Evolutionary conservation across 352 stramenopile genomes (phyloP), one percentile per base, ranked within the genome.

Genomic region (Phytophthora lateralis): DNA sequence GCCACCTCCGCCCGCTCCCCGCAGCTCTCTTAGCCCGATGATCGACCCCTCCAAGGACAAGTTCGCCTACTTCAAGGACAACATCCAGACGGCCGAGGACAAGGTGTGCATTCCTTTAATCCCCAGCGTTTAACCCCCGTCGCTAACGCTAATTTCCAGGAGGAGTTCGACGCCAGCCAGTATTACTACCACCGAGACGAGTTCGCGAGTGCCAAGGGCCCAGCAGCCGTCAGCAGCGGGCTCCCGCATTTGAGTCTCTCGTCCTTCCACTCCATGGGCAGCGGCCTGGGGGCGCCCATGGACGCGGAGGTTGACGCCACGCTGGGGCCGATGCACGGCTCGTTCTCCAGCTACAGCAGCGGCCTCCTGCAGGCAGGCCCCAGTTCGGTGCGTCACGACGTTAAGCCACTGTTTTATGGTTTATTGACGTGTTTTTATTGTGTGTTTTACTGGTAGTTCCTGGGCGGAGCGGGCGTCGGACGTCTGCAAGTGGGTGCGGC

Each of bases 41-140:
- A 91, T 95, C 56, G 85, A 95, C 60, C 85, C 85, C 50, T 95
- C 82, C 21, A 95, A 95, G 61, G 85, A 95, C 75, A 93, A 93
- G 64, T 89, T 95, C 61, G 85, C 85, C 0, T 95, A 95, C 71
- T 95, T 95, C 65, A 95, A 95, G 72, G 83, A 95, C 67, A 95
- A 95, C 63, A 92, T 95, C 67, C 85, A 95, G 74, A 95, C 83
- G 4, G 83, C 83, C 20, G 85, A 95, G 69, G 85, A 95, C 62
- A 91, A 95, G 79, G 85, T 91, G 44, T 35, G 58, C 21, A 11
- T 7, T 17, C 29, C 32, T 20, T 20, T 7, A 35, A 18, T 24
- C 34, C 27, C 27, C 21, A 18, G n/a, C 18, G 24, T 17, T 47
- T 24, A 34, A n/a, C 6, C 55, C 12, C 6, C 10, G 18, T 43